A percentile compares a stretch with the other conserved stretches of the same genome.
phyloP scores from a whole-genome alignment of 2,329 filamentous ascomycete species.

The Calonectria pauciramosa region DNA sequence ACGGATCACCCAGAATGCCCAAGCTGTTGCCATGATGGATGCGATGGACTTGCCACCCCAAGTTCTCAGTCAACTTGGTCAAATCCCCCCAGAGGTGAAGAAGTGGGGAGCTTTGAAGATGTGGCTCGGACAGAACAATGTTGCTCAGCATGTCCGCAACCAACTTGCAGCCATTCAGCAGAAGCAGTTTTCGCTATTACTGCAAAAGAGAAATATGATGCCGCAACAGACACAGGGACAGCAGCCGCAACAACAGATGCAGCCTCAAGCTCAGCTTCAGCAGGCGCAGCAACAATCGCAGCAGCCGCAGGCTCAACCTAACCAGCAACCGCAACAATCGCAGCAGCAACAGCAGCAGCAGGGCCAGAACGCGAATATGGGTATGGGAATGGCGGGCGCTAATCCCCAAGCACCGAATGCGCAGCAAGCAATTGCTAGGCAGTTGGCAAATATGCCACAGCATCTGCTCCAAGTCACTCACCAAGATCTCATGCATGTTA shows the following conservation, averaged over 20 bases:
- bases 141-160: constrained; percentile 48
- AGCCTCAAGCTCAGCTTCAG: constrained; percentile 29
- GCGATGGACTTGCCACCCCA: constrained; percentile 60
- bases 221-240: constrained; percentile 43
- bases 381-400: constrained; percentile 40
- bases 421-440: constrained; percentile 45
- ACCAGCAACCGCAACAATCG: constrained; percentile 36
- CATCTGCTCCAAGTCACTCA: constrained; percentile 51
- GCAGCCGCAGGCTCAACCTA: constrained; percentile 34
- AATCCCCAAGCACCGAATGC: constrained; percentile 45
- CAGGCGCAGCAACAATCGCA: constrained; percentile 39
- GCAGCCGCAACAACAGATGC: constrained; percentile 41
- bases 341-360: constrained; percentile 40
- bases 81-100: constrained; percentile 59
- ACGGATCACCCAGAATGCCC: constrained; percentile 47
- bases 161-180: constrained; percentile 54
- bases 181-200: constrained; percentile 54
- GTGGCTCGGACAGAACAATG: constrained; percentile 56
- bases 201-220: constrained; percentile 48
- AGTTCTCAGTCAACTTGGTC: constrained; percentile 48
- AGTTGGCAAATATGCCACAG: constrained; percentile 45
- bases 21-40: constrained; percentile 60
- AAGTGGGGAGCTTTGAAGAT: constrained; percentile 64
- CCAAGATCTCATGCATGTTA: constrained; percentile 51
- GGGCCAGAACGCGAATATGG: constrained; percentile 48